These are phyloP conservation scores for Euphorbia schlechtendalii DNA, from an alignment of 441 rosid genomes.

Conservation along the genomic window DNA sequence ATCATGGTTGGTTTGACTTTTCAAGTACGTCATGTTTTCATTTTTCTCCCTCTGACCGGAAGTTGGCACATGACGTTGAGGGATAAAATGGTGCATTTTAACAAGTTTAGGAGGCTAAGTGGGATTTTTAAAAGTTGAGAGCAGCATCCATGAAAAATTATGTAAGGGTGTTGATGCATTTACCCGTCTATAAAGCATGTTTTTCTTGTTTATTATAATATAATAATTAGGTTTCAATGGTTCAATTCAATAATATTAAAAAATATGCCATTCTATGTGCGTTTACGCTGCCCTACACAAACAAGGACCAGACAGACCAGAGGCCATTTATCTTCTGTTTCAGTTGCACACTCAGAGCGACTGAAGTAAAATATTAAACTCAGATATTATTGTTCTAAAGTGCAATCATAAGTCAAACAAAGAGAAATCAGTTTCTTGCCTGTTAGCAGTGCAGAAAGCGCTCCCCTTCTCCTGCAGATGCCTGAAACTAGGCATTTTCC, in stretches of 20 bases:
- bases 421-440: background rate
- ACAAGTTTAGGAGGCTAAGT: too few species aligned
- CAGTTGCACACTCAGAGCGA: background rate
- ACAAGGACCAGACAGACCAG: too few species aligned
- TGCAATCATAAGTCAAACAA: background rate
- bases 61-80: too few species aligned
- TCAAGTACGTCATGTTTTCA: too few species aligned
- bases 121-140: too few species aligned
- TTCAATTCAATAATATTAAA: background rate
- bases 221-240: background rate
- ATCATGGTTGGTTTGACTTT: too few species aligned
- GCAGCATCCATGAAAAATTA: too few species aligned
- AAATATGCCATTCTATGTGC: background rate
- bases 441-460: too few species aligned
- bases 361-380: background rate
- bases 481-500: background rate
- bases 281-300: background rate
- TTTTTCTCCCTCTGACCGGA: too few species aligned
- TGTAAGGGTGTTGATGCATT: too few species aligned
- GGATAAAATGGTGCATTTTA: too few species aligned
- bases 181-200: background rate
- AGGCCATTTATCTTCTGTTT: background rate
- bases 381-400: background rate
- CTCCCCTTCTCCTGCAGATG: background rate
- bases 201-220: background rate